Evolutionary conservation across 1,284 basidiomycete species (phyloP).

Genomic region (Cutaneotrichosporon arboriforme): DNA sequence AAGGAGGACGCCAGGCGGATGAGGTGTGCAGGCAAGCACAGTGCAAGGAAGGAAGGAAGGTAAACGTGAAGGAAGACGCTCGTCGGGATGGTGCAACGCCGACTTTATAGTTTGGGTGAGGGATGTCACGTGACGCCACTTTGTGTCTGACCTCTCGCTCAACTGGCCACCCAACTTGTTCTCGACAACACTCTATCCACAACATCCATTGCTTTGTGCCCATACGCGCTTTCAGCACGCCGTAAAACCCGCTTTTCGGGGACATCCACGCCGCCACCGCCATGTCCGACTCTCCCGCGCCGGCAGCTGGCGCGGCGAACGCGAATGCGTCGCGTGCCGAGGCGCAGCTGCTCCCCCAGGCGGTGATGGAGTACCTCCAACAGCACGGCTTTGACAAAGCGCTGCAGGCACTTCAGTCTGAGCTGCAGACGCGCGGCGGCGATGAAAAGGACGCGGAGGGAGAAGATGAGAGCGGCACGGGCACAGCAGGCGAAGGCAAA

Average conservation of each 20-base stretch:
- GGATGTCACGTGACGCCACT: too few species aligned
- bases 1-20: not conserved
- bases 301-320: conserved; percentile 24
- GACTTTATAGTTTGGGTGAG: too few species aligned
- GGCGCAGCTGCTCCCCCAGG: conserved; percentile 46
- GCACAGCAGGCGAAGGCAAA: conserved; percentile 36
- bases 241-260: not conserved
- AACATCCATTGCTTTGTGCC: not conserved
- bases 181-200: not conserved
- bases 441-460: conserved; percentile 52
- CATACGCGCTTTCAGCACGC: too few species aligned
- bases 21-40: not conserved
- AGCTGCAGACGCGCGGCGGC: conserved; percentile 54
- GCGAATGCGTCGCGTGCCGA: conserved; percentile 22
- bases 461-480: conserved; percentile 28
- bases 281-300: conserved; percentile 32
- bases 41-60: not conserved
- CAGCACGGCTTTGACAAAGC: conserved; percentile 72
- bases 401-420: conserved; percentile 66
- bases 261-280: conserved; percentile 9
- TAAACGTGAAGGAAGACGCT: too few species aligned
- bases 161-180: not conserved
- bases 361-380: conserved; percentile 78
- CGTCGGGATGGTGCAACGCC: too few species aligned
- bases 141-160: too few species aligned